These are phyloP conservation scores for Populus hybrid DNA, from an alignment of 441 rosid genomes.

Conservation along the genomic window DNA sequence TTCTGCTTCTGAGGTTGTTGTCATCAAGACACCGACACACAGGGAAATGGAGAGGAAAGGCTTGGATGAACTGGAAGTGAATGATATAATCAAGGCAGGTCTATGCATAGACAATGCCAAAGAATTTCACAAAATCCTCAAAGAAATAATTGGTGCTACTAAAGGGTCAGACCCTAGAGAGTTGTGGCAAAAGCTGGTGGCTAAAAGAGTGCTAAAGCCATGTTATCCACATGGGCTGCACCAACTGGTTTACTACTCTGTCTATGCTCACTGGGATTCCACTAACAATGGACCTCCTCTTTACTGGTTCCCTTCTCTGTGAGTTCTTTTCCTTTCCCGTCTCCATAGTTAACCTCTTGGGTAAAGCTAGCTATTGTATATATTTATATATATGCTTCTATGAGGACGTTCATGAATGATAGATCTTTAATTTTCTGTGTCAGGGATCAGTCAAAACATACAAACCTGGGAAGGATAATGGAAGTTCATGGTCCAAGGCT, in stretches of 20 bases:
- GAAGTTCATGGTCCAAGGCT: slow-evolving; percentile 63
- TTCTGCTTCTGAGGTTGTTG: not conserved
- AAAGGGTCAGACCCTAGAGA: slow-evolving; percentile 45
- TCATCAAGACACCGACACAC: not conserved
- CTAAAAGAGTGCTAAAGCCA: slow-evolving; percentile 49
- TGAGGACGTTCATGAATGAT: not conserved
- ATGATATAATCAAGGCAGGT: slow-evolving; percentile 58
- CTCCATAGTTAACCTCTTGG: not conserved
- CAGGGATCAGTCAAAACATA: slow-evolving; percentile 48
- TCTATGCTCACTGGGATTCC: slow-evolving; percentile 64
- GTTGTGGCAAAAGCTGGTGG: slow-evolving; percentile 55
- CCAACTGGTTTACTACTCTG: slow-evolving; percentile 67
- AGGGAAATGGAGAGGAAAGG: slow-evolving; percentile 26
- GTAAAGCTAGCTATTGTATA: not conserved
- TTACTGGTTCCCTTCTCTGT: slow-evolving; percentile 87
- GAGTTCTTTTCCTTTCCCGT: slow-evolving; percentile 15
- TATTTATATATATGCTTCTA: not conserved
- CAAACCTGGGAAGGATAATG: slow-evolving; percentile 70
- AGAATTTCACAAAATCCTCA: slow-evolving; percentile 32
- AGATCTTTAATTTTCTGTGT: not conserved
- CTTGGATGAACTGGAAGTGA: slow-evolving; percentile 38
- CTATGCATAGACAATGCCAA: slow-evolving; percentile 43
- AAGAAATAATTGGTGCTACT: slow-evolving; percentile 23
- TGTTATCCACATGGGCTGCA: slow-evolving; percentile 67
- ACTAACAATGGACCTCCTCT: slow-evolving; percentile 66